Percentiles rank a stretch among this genome's conserved stretches.
phyloP scores from a whole-genome alignment of 2,329 filamentous ascomycete species.

The Didymella keratinophila region DNA sequence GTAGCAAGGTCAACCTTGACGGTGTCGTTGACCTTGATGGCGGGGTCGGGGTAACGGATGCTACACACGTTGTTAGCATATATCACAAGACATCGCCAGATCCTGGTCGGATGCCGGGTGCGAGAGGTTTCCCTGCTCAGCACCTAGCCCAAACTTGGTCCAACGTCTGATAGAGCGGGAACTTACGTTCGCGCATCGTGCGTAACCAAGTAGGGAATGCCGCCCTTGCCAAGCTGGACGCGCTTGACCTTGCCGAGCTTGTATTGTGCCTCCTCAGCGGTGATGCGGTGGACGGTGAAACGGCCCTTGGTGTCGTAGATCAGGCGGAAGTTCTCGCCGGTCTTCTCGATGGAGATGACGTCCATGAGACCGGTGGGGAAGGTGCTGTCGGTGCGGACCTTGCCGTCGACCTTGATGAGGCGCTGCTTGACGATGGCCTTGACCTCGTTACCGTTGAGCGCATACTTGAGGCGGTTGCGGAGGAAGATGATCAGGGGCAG shows the following conservation, averaged over 20 bases:
- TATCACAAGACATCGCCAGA: constrained; percentile 72
- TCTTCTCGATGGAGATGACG: constrained; percentile 99
- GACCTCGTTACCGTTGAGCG: constrained; percentile 97
- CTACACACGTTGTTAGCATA: constrained; percentile 63
- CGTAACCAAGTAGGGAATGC: constrained; percentile 99
- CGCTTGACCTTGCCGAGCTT: constrained; percentile 99
- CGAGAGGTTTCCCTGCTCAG: constrained; percentile 40
- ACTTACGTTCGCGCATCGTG: constrained; percentile 99
- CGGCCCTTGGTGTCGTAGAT: constrained; percentile 99
- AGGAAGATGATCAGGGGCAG: constrained; percentile 95
- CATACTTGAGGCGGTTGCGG: constrained; percentile 91
- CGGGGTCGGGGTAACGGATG: constrained; percentile 98
- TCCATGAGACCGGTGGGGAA: constrained; percentile 99
- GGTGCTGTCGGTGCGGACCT: constrained; percentile 98
- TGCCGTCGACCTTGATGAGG: constrained; percentile 99
- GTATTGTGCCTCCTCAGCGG: constrained; percentile 98
- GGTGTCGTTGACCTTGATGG: constrained; percentile 99
- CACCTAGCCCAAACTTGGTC: constrained; percentile 61
- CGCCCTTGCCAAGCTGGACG: constrained; percentile 98
- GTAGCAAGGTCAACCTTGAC: constrained; percentile 98
- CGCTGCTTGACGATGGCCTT: constrained; percentile 99
- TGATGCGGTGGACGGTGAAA: constrained; percentile 99
- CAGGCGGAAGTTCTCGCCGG: constrained; percentile 99
- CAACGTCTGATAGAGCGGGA: constrained; percentile 99
- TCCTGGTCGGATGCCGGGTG: constrained; percentile 99